These are phyloP conservation scores for Diaporthe batatas DNA, from an alignment of 2,329 filamentous ascomycete genomes.

Conservation along the genomic window DNA sequence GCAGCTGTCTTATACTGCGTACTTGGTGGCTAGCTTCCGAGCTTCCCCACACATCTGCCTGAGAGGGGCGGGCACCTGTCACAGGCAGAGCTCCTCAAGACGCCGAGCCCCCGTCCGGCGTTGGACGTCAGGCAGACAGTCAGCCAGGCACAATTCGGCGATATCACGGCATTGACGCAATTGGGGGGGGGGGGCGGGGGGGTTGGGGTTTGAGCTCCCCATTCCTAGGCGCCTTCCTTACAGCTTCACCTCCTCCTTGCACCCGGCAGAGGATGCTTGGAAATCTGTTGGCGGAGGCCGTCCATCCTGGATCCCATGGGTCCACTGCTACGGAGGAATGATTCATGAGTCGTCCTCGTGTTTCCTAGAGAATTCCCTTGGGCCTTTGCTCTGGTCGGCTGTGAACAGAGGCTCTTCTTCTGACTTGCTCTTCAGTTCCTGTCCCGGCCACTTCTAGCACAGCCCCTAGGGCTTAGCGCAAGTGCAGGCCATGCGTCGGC, in stretches of 20 bases:
- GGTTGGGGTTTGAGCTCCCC: neutral
- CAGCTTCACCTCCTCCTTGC: neutral
- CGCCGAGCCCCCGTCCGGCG: slow-evolving; percentile 21
- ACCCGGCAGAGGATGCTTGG: neutral
- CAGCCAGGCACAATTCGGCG: slow-evolving; percentile 30
- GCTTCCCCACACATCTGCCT: slow-evolving; percentile 11
- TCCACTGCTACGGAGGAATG: neutral
- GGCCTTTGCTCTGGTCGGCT: neutral
- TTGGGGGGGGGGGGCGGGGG: neutral
- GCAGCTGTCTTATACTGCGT: slow-evolving; percentile 18
- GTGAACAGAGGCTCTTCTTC: neutral
- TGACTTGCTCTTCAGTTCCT: neutral
- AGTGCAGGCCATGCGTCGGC: neutral
- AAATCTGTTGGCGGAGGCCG: neutral
- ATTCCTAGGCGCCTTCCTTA: neutral
- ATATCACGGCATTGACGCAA: slow-evolving; percentile 36
- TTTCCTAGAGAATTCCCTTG: neutral
- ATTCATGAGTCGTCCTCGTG: neutral
- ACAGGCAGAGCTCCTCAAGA: slow-evolving; percentile 5
- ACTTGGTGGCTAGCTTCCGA: slow-evolving; percentile 5
- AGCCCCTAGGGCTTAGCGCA: neutral
- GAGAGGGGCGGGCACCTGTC: slow-evolving; percentile 22
- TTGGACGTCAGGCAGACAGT: slow-evolving; percentile 3
- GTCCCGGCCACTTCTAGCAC: neutral
- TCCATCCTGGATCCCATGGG: neutral